Evolutionary conservation across 2,329 filamentous ascomycete species (phyloP).

Genomic region (Grosmannia penicillata): DNA sequence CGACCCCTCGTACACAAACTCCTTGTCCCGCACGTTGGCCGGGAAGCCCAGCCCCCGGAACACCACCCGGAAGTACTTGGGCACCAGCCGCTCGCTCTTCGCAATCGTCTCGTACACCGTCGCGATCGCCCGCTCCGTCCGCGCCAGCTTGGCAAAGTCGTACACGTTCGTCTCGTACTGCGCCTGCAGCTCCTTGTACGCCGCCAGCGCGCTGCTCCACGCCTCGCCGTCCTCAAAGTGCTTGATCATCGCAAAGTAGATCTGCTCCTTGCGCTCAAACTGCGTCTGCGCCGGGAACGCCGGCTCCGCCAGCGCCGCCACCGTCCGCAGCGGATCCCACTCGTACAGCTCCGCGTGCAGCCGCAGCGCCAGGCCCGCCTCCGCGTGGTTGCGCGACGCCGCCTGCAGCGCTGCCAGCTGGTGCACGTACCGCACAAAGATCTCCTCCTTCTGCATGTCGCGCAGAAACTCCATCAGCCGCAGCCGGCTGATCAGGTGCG

Average conservation of each 20-base stretch:
- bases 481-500: slow-evolving; percentile 74
- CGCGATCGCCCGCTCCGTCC: slow-evolving; percentile 79
- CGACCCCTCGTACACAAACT: slow-evolving; percentile 80
- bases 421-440: slow-evolving; percentile 91
- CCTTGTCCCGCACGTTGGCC: slow-evolving; percentile 65
- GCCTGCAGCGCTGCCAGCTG: slow-evolving; percentile 70
- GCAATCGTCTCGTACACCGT: slow-evolving; percentile 81
- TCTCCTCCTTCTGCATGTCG: slow-evolving; percentile 94
- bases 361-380: slow-evolving; percentile 77
- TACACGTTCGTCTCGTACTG: slow-evolving; percentile 85
- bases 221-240: slow-evolving; percentile 89
- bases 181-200: slow-evolving; percentile 79
- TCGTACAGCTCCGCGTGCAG: slow-evolving; percentile 87
- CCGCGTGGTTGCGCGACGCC: slow-evolving; percentile 62
- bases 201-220: slow-evolving; percentile 75
- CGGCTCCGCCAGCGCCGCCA: slow-evolving; percentile 56
- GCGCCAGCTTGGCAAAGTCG: slow-evolving; percentile 82
- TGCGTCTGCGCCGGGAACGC: slow-evolving; percentile 68
- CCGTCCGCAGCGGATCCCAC: slow-evolving; percentile 62
- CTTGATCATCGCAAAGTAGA: slow-evolving; percentile 92
- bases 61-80: slow-evolving; percentile 81
- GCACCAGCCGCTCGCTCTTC: slow-evolving; percentile 62
- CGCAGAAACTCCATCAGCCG: slow-evolving; percentile 91
- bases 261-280: slow-evolving; percentile 82
- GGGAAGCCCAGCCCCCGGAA: slow-evolving; percentile 88